These are phyloP conservation scores for Panus rudis DNA, from an alignment of 768 basidiomycete species.

Conservation along the genomic window DNA sequence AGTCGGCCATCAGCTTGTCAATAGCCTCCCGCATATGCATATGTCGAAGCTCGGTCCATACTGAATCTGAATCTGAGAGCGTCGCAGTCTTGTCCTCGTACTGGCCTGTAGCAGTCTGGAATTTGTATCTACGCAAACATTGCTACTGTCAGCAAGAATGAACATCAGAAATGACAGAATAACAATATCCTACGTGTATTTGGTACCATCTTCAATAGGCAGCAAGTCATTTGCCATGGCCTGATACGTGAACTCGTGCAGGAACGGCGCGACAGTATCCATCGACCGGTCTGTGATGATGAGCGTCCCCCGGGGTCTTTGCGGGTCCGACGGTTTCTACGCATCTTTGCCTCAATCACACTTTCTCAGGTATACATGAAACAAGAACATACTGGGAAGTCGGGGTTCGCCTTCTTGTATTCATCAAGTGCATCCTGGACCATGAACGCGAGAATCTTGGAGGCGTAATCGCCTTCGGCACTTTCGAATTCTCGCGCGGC, in stretches of 20 bases:
- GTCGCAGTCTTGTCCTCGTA: conserved; percentile 85
- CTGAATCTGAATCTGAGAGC: conserved; percentile 79
- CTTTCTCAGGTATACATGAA: not conserved
- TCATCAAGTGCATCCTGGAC: conserved; percentile 83
- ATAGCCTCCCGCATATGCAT: conserved; percentile 99
- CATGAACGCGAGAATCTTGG: conserved; percentile 78
- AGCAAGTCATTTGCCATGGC: conserved; percentile 97
- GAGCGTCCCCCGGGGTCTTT: conserved; percentile 68
- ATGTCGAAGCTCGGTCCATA: conserved; percentile 91
- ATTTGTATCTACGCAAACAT: conserved; percentile 65
- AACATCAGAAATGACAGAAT: conserved; percentile 6
- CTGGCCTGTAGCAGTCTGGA: conserved; percentile 79
- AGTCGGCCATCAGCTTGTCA: conserved; percentile 93
- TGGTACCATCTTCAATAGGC: conserved; percentile 77
- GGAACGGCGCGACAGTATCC: conserved; percentile 83
- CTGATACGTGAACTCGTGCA: conserved; percentile 99
- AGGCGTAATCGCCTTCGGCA: conserved; percentile 68
- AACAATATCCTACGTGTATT: conserved; percentile 75
- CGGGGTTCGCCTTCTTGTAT: conserved; percentile 75
- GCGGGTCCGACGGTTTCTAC: conserved; percentile 48
- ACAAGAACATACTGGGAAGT: conserved; percentile 69
- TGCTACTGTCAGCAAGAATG: not conserved
- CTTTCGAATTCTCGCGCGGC: conserved; percentile 62
- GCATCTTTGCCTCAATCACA: not conserved
- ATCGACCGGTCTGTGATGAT: conserved; percentile 96